Evolutionary conservation across 345 rosid genomes (phyloP).

Genomic region (Alliaria petiolata): DNA sequence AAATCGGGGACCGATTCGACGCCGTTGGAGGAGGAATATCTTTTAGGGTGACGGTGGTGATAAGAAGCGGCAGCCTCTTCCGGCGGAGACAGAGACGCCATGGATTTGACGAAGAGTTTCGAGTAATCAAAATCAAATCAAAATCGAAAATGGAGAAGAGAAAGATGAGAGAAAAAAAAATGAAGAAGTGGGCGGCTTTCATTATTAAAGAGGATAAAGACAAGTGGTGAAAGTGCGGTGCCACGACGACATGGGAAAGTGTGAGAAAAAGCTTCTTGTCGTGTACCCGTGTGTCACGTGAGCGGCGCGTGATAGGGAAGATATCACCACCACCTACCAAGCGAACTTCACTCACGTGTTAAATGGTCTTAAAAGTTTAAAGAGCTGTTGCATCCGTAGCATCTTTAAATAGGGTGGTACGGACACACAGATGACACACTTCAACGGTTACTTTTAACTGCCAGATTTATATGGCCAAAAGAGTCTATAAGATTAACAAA

Average conservation of each 20-base stretch:
- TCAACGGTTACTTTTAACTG: neutral
- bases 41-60: constrained; percentile 32
- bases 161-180: neutral
- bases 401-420: neutral
- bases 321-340: constrained; percentile 9
- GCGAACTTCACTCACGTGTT: constrained; percentile 20
- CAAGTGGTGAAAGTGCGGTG: constrained; percentile 33
- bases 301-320: constrained; percentile 2
- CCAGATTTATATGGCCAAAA: neutral
- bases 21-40: neutral
- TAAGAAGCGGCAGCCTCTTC: constrained; percentile 12
- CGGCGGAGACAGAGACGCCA: constrained; percentile 40
- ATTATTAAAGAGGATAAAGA: neutral
- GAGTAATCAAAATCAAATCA: neutral
- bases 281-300: constrained; percentile 18
- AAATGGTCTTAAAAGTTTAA: neutral
- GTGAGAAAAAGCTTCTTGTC: neutral
- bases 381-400: neutral
- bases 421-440: neutral
- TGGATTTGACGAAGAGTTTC: constrained; percentile 1
- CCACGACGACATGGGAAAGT: constrained; percentile 20
- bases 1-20: constrained; percentile 26
- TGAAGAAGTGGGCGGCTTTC: neutral
- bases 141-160: neutral
- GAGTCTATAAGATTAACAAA: neutral